Conservation (phyloP, 2,329 filamentous ascomycete species). For the Tolypocladium nubicola region DNA sequence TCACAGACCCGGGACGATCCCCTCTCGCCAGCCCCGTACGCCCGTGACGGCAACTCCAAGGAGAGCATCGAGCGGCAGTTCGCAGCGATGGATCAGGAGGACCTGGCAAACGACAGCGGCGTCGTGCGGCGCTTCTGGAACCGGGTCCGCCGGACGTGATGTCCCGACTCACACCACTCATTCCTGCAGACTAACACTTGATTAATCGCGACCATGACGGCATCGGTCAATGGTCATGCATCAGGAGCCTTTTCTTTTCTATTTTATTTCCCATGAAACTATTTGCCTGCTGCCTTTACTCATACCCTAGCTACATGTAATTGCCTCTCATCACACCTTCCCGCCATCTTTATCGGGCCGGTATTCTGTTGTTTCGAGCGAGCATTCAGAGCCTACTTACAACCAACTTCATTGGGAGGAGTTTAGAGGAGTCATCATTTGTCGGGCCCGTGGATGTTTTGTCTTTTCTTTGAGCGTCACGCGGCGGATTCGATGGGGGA, state of each 20-base stretch:
- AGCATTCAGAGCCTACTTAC: not conserved
- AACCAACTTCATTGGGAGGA: conserved; percentile 7
- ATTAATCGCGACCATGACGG: not conserved
- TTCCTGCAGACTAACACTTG: not conserved
- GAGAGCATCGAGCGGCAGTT: conserved; percentile 44
- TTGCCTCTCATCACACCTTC: not conserved
- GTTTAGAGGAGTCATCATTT: conserved; percentile 4
- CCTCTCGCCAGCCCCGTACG: conserved; percentile 16
- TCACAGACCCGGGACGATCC: conserved; percentile 27
- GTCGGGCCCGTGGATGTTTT: not conserved
- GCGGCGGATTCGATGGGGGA: no score
- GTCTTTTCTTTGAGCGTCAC: not conserved
- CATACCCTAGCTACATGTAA: not conserved
- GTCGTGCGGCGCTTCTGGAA: conserved; percentile 57
- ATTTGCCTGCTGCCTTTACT: not conserved
- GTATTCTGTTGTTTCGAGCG: not conserved
- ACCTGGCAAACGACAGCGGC: conserved; percentile 31
- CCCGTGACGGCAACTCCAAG: conserved; percentile 29
- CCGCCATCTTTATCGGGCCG: not conserved
- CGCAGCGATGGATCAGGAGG: conserved; percentile 40
- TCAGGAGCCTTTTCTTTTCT: not conserved
- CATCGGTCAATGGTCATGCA: not conserved
- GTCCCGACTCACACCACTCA: not conserved
- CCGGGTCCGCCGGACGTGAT: conserved; percentile 37
- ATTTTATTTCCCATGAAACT: not conserved